Evolutionary conservation across 495 filamentous ascomycete species (phyloP).

Genomic region (Annulohypoxylon maeteangense): DNA sequence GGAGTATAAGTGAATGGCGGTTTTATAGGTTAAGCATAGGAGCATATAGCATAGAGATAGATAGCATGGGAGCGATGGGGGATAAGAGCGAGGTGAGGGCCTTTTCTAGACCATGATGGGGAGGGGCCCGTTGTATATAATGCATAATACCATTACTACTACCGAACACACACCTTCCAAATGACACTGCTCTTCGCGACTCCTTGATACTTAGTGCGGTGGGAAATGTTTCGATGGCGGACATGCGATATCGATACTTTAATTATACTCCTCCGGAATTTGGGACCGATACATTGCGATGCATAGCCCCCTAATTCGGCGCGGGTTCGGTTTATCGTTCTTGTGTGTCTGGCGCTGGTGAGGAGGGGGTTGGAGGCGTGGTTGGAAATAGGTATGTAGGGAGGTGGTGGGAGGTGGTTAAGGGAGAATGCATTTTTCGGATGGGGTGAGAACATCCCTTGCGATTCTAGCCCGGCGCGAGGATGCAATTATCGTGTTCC

Average conservation of each 20-base stretch:
- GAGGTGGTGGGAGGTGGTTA: background rate
- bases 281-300: conserved; percentile 10
- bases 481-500: conserved; percentile 25
- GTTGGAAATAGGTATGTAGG: conserved; percentile 22
- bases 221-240: background rate
- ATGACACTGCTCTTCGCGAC: background rate
- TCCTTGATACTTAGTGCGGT: background rate
- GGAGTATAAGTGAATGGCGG: background rate
- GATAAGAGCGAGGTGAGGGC: background rate
- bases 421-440: conserved; percentile 16
- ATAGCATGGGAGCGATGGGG: background rate
- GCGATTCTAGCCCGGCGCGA: conserved; percentile 7
- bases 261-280: conserved; percentile 16
- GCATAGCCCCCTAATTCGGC: conserved; percentile 1
- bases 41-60: background rate
- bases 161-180: background rate
- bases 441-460: conserved; percentile 6
- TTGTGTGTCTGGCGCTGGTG: background rate
- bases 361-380: background rate
- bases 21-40: background rate
- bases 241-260: background rate
- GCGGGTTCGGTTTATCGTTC: background rate
- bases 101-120: conserved; percentile 7
- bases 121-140: conserved; percentile 9
- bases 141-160: conserved; percentile 11